Evolutionary conservation across 2,329 filamentous ascomycete species (phyloP), one percentile per base, ranked within the genome.

Genomic region (Monilinia fructigena): DNA sequence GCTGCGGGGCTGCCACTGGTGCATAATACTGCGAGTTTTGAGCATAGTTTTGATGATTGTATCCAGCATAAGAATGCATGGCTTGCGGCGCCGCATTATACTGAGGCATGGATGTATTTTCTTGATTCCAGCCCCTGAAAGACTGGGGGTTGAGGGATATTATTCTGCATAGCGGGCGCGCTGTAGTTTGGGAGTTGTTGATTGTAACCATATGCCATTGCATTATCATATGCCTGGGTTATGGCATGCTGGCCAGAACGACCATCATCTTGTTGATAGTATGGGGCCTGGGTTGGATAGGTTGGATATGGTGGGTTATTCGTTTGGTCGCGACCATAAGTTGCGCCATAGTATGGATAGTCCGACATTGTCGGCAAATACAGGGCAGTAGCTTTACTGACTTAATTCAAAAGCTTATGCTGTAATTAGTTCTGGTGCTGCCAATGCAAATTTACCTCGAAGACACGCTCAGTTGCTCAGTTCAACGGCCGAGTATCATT

Each of bases 321-420:
- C 28, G 61, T 64, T 55, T 71, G 71, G 52, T 72, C 70, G 69
- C 68, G 72, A 63, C 70, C 70, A 70, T 73, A 75, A 52, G 63
- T 68, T 50, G 70, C 76, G 68, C 79, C 79, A 71, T 80, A 82
- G 20, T 79, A 78, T 65, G 79, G 79, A 75, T 83, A 81, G 67
- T 81, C 78, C 60, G 81, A 80, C 82, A 83, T 83, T 60, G 63
- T 75, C 65, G 66, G 53, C n/a, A 65, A 23, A 20, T 48, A 18
- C 18, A 14, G 11, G 40, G 45, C 28, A 50, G 54, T 58, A 65
- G 53, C 53, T 58, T 58, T 38, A 38, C 53, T 50, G 54, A 48
- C 28, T 12, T 7, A 7, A 54, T 56, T 56, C 14, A 47, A 53
- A 60, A 45, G 26, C 35, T 48, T 60, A 3, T 26, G 45, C 38